A percentile compares a stretch with the other conserved stretches of the same genome.
phyloP scores from a whole-genome alignment of 441 rosid genomes.

The Populus tomentosa region DNA sequence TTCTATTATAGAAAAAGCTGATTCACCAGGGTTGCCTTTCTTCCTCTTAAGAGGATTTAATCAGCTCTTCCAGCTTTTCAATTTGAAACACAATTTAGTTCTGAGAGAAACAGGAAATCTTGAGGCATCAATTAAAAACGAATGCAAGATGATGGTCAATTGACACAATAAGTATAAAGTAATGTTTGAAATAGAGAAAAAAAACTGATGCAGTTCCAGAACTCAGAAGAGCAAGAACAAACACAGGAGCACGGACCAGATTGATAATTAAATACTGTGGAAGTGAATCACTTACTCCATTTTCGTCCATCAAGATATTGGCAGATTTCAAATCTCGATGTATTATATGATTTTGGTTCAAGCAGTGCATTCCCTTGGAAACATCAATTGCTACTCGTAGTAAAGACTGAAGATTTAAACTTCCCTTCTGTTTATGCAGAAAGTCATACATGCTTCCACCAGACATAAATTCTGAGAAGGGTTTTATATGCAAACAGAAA shows the following conservation, averaged over 20 bases:
- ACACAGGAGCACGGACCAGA: neutral
- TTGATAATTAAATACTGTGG: slow-evolving; percentile 1
- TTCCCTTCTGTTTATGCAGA: slow-evolving; percentile 52
- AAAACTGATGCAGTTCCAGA: neutral
- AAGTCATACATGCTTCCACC: slow-evolving; percentile 70
- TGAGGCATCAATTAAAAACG: neutral
- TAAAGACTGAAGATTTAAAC: slow-evolving; percentile 43
- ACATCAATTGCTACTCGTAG: slow-evolving; percentile 60
- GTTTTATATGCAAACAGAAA: slow-evolving; percentile 2
- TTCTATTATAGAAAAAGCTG: neutral
- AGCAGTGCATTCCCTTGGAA: slow-evolving; percentile 57
- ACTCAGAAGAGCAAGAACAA: neutral
- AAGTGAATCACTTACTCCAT: slow-evolving; percentile 47
- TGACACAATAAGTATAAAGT: neutral
- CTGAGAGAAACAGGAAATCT: neutral
- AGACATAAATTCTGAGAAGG: slow-evolving; percentile 52
- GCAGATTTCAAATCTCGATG: slow-evolving; percentile 68
- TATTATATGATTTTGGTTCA: slow-evolving; percentile 51
- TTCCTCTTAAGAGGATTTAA: neutral
- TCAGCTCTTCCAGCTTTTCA: neutral
- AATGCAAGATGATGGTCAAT: slow-evolving; percentile 2
- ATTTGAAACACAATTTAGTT: neutral
- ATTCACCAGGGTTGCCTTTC: neutral
- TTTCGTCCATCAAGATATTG: slow-evolving; percentile 66
- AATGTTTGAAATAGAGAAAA: neutral